Evolutionary conservation across 805 yeast genomes (phyloP), one percentile per base, ranked within the genome.

Genomic region (Kazachstania viticola): DNA sequence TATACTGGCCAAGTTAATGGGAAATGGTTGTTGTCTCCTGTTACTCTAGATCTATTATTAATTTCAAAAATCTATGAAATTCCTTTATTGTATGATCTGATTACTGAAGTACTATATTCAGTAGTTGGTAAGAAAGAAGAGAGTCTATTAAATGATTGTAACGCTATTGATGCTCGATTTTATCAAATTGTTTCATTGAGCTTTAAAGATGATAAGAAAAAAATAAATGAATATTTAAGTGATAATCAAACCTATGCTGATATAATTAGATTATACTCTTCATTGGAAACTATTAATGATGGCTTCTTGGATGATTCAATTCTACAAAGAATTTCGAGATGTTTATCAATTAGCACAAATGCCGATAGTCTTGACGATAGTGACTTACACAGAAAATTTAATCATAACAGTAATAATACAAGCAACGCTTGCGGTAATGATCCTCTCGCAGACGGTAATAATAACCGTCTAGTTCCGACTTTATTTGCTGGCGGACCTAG

Each of bases 1-100:
- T 79, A 76, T 45, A 80, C 87, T 4, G 93, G 91, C 1, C 85
- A 79, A 51, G 71, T 81, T 15, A 83, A 83, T 17, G 72, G 76
- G 32, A 75, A 70, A 43, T 79, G 88, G 88, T 55, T 65, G n/a
- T 54, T 80, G 25, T 61, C 70, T 2, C 88, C 91, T 0, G 74
- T 80, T 0, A 69, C 79, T 0, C 61, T 79, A 25, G 84, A 79
- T 41, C 64, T 75, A 29, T 59, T 79, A 41, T 51, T 74, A 21
- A 63, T 76, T 45, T 66, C 87, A 3, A 75, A 76, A 42, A 64
- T 71, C 37, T 79, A 74, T 46, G 77, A 76, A 38, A 64, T 80
- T 16, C 87, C 88, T 2, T 56, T 80, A 31, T 58, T 81, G 17
- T 77, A 76, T 49, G 84, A 78, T 44, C 61, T 79, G 45, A 70